Conservation (phyloP, 768 basidiomycete species). For the Rhodotorula taiwanensis region DNA sequence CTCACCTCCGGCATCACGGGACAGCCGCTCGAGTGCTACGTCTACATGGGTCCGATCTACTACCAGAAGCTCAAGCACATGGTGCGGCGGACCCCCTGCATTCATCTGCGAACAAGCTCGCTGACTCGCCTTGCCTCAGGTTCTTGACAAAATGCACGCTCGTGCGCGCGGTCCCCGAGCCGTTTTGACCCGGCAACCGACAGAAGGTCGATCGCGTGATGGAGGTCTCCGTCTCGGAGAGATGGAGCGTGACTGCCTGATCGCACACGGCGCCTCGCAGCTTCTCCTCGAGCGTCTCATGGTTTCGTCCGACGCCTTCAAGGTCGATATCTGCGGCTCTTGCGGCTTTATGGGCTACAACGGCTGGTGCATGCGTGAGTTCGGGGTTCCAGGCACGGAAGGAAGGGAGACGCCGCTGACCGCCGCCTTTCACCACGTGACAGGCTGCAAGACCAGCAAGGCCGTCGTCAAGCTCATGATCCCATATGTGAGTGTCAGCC, state of each 20-base stretch:
- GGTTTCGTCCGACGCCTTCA: slow-evolving; percentile 98
- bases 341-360: slow-evolving; percentile 78
- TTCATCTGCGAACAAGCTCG: too few relatives aligned
- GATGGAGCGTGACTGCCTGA: slow-evolving; percentile 92
- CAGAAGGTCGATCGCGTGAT: slow-evolving; percentile 94
- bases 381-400: neutral
- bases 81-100: slow-evolving; percentile 47
- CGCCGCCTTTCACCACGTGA: slow-evolving; percentile 51
- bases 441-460: slow-evolving; percentile 95
- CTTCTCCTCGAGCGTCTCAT: slow-evolving; percentile 91
- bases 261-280: slow-evolving; percentile 92
- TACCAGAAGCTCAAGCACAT: slow-evolving; percentile 80
- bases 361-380: slow-evolving; percentile 38
- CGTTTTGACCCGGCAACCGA: slow-evolving; percentile 92
- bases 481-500: slow-evolving; percentile 68
- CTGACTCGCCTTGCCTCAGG: neutral
- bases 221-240: slow-evolving; percentile 94
- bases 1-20: slow-evolving; percentile 97
- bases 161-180: slow-evolving; percentile 90
- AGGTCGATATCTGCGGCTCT: slow-evolving; percentile 87
- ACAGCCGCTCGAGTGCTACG: slow-evolving; percentile 90
- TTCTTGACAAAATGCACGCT: slow-evolving; percentile 99
- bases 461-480: slow-evolving; percentile 91
- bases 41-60: slow-evolving; percentile 78
- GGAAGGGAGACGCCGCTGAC: neutral